Base-by-base conservation (phyloP, 2,329 filamentous ascomycete genomes). In the Fusarium avenaceum region DNA sequence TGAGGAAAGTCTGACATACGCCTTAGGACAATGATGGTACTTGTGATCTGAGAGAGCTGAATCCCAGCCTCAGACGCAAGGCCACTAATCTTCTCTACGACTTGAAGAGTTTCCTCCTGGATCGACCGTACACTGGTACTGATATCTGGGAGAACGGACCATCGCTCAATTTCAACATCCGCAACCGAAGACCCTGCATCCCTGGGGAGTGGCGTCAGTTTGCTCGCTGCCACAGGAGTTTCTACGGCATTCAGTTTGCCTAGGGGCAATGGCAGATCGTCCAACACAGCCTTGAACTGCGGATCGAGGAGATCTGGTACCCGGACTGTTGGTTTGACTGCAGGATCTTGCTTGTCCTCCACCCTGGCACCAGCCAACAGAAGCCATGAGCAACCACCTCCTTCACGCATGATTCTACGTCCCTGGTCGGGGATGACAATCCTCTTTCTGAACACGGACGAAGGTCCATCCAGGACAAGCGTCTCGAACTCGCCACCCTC, bases 401-500 rank as follows among this genome's bases (percentile, higher is more conserved):
- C 92, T 70, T 92, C 92, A 38, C 78, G 80, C 7, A 91, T 82
- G 7, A 89, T 79, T 51, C 80, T 80, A 57, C 81, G 84, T 59
- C 85, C 84, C 6, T 78, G 77, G 3, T 87, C 84, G 0, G 80
- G 80, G 32, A 97, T 82, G 42, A 83, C 81, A 65, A 98, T 91
- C 51, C 84, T 86, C 68, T 85, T 86, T 79, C 87, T 90, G 85
- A 96, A 97, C 62, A 97, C 77, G 49, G 82, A 81, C 1, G 75
- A 73, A 10, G 95, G 95, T 13, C 95, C 96, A 78, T 94, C 89
- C 35, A 98, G 75, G 44, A 96, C 93, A 52, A 98, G 82, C 30
- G 94, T 98, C 85, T 98, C 96, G 78, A 96, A 98, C 82, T 98
- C 96, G 5, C 96, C 96, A 7, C 96, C 96, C 77, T 98, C 96